Base-by-base conservation (phyloP, 2,329 filamentous ascomycete species). In the Beauveria brongniartii region DNA sequence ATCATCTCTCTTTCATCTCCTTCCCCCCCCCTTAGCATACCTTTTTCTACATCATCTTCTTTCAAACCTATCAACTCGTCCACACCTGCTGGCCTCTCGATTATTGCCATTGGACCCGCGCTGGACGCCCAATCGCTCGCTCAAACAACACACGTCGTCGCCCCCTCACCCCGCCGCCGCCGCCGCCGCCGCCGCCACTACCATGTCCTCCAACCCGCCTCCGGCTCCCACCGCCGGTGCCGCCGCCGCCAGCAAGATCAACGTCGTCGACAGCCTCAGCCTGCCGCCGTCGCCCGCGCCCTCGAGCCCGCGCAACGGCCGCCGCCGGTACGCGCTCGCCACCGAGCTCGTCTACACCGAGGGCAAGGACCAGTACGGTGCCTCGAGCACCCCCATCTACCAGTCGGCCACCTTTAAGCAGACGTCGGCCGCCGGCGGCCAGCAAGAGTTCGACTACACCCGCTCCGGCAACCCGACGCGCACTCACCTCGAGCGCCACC, bases 391-490 rank as follows among this genome's bases (percentile, higher is more conserved):
- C 69, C 94, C 94, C 59, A 97, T 99, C 71, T 99, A 99, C 76
- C 94, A 96, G 82, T 96, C 91, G 54, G 95, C 94, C 54, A 99
- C 94, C 43, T 99, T 99, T 81, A 99, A 99, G 78, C 94, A 97
- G 76, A 84, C 84, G 24, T 91, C 89, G 20, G 88, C 89, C 64
- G 82, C 77, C 51, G 91, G 90, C 63, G 91, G 91, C 63, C 89
- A 85, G 67, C 80, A 84, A 70, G 92, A 97, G 75, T 99, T 97
- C 76, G 94, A 99, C 79, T 99, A 99, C 79, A 97, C 94, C 63
- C 90, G 95, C 64, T 97, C 92, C 41, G 94, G 94, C 61, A 99
- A 99, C 73, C 94, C 94, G 20, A 99, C 94, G 62, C 86, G 94
- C 66, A 96, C 93, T 40, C 94, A 99, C 71, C 85, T 99, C 64